Conservation (phyloP, 176 grass and related monocot genomes). For the Zizania latifolia region DNA sequence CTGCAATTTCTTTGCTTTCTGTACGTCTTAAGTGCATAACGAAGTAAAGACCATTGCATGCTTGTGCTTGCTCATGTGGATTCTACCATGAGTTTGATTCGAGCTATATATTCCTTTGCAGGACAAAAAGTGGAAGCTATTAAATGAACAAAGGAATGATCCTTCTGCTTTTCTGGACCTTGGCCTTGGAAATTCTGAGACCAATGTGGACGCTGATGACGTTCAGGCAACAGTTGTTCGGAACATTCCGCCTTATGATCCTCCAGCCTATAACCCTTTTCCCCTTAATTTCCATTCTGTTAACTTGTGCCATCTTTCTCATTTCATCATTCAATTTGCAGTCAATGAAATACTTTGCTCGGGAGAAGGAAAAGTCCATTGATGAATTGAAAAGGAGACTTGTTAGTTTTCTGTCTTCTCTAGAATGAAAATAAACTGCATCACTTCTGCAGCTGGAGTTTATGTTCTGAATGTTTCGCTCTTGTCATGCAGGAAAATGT, state of each 20-base stretch:
- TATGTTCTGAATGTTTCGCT: too few species aligned
- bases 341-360: too few species aligned
- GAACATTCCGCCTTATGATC: constrained; percentile 89
- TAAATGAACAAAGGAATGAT: constrained; percentile 60
- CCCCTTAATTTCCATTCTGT: too few species aligned
- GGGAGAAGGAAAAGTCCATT: too few species aligned
- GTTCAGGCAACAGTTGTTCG: constrained; percentile 19
- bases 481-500: too few species aligned
- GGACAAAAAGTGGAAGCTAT: constrained; percentile 66
- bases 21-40: background rate
- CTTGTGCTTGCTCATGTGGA: background rate
- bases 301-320: too few species aligned
- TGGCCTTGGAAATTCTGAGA: constrained; percentile 26
- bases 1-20: background rate
- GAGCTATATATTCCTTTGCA: constrained; percentile 24
- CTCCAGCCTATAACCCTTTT: too few species aligned
- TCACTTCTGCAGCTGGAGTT: too few species aligned
- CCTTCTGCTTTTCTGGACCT: constrained; percentile 40
- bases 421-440: too few species aligned
- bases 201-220: constrained; percentile 27
- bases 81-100: constrained; percentile 12
- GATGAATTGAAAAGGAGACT: too few species aligned
- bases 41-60: background rate
- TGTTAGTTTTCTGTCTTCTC: too few species aligned
- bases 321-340: too few species aligned